phyloP scores from a whole-genome alignment of 495 filamentous ascomycete species.

The Chaetomium fimeti region DNA sequence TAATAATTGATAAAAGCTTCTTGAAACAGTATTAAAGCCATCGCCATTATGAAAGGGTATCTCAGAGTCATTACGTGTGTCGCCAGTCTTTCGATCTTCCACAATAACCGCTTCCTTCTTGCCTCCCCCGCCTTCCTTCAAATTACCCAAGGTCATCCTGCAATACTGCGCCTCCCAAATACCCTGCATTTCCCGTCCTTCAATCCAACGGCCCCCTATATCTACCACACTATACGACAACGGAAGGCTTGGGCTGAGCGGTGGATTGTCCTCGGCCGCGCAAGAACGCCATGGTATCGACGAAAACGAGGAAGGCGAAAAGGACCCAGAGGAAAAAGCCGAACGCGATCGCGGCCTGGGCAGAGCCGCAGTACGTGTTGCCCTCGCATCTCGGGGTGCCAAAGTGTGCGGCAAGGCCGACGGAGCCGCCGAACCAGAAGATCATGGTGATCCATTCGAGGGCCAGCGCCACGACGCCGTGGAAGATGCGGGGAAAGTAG shows the following conservation, averaged over 20 bases:
- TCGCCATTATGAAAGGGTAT: slow-evolving; percentile 8
- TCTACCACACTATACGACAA: slow-evolving; percentile 30
- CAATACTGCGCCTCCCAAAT: not conserved
- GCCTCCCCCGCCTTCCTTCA: too few species aligned
- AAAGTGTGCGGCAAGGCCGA: slow-evolving; percentile 66
- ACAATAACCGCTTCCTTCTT: not conserved
- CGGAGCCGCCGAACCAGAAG: slow-evolving; percentile 85
- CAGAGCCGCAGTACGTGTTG: slow-evolving; percentile 38
- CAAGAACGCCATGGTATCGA: slow-evolving; percentile 39
- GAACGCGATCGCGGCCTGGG: slow-evolving; percentile 48
- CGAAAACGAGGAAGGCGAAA: slow-evolving; percentile 40
- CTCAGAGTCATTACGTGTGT: too few species aligned
- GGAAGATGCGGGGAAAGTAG: slow-evolving; percentile 55
- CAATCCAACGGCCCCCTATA: not conserved
- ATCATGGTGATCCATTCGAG: slow-evolving; percentile 71
- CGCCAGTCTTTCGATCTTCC: slow-evolving; percentile 1
- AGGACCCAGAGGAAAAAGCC: slow-evolving; percentile 48
- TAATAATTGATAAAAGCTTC: not conserved
- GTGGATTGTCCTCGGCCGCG: slow-evolving; percentile 33
- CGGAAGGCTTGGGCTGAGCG: slow-evolving; percentile 32
- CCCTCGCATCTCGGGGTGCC: slow-evolving; percentile 42
- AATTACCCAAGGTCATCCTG: not conserved
- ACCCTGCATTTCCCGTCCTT: not conserved
- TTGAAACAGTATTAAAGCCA: not conserved
- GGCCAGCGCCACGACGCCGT: slow-evolving; percentile 62